Evolutionary conservation across 169 alveolate genomes (phyloP), one percentile per base, ranked within the genome.

Genomic region (Cyclospora cayetanensis): DNA sequence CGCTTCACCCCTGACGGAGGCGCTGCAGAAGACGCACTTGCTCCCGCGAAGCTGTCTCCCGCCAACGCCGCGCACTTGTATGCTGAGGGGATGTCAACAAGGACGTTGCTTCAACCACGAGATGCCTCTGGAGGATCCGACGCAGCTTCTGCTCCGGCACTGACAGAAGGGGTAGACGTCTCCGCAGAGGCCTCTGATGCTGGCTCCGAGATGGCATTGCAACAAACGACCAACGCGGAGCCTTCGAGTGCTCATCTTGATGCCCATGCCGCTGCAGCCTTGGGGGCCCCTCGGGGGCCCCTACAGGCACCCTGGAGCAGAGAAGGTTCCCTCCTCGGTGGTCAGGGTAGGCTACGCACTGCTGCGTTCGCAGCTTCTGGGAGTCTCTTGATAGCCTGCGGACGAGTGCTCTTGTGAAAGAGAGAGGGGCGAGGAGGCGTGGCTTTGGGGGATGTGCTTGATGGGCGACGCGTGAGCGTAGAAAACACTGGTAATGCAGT

Each of bases 291-390:
- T 39, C 34, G 70, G 34, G 76, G 76, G 27, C 53, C 25, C 2
- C 5, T 43, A 39, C 76, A 80, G 20, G 35, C 89, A 5, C 39
- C 39, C 35, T 80, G 89, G 89, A 70, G 29, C 41, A 74, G 55
- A 3, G 89, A 80, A 12, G 89, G 66, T 43, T 66, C 72, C 25
- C 29, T 22, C 31, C 25, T 2, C 9, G 1, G 12, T 12, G 88
- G 76, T 1, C 89, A 80, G n/a, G 89, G 89, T 80, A 25, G 9
- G 83, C 7, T 5, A n/a, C n/a, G n/a, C n/a, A n/a, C n/a, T n/a
- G n/a, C n/a, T n/a, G n/a, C n/a, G n/a, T n/a, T n/a, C n/a, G n/a
- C n/a, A n/a, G n/a, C n/a, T n/a, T n/a, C n/a, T n/a, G n/a, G n/a
- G n/a, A n/a, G n/a, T n/a, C n/a, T n/a, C n/a, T n/a, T n/a, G n/a